A percentile compares a stretch with the other conserved stretches of the same genome.
Conservation (phyloP, 2,329 filamentous ascomycete genomes). For the Cladobotryum mycophilum region DNA sequence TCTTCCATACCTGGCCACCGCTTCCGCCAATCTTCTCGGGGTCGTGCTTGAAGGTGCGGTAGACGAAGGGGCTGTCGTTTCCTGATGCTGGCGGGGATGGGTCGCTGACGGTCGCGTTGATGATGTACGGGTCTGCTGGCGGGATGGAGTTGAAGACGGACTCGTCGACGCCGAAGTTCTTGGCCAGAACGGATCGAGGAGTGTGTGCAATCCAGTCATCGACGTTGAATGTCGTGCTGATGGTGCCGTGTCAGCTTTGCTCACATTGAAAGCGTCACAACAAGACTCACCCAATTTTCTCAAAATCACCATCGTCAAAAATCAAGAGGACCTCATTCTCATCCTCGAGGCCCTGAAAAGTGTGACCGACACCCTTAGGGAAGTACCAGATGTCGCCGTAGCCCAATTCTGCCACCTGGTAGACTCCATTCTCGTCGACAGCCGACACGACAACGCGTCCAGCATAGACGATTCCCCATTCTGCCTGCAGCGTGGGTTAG, state of each 20-base stretch:
- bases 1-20: constrained; percentile 56
- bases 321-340: constrained; percentile 62
- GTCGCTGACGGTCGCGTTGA: constrained; percentile 46
- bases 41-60: constrained; percentile 49
- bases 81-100: constrained; percentile 42
- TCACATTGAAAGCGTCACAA: too few species aligned
- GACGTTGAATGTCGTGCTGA: constrained; percentile 62
- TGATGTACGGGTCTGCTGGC: constrained; percentile 53
- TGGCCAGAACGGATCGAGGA: constrained; percentile 55
- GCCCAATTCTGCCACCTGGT: constrained; percentile 48
- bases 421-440: constrained; percentile 55
- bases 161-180: constrained; percentile 60
- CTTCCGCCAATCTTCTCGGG: constrained; percentile 53
- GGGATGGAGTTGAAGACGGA: constrained; percentile 55
- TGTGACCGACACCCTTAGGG: constrained; percentile 58
- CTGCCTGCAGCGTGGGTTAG: constrained; percentile 38
- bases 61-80: constrained; percentile 54
- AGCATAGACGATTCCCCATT: constrained; percentile 59
- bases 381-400: constrained; percentile 65
- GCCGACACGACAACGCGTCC: constrained; percentile 53
- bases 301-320: constrained; percentile 63
- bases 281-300: constrained; percentile 46
- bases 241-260: not conserved
- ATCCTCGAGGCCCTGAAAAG: constrained; percentile 57
- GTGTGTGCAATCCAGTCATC: constrained; percentile 66